These are phyloP conservation scores for Crithidia bombi DNA, from an alignment of 208 protist species.

Conservation along the genomic window DNA sequence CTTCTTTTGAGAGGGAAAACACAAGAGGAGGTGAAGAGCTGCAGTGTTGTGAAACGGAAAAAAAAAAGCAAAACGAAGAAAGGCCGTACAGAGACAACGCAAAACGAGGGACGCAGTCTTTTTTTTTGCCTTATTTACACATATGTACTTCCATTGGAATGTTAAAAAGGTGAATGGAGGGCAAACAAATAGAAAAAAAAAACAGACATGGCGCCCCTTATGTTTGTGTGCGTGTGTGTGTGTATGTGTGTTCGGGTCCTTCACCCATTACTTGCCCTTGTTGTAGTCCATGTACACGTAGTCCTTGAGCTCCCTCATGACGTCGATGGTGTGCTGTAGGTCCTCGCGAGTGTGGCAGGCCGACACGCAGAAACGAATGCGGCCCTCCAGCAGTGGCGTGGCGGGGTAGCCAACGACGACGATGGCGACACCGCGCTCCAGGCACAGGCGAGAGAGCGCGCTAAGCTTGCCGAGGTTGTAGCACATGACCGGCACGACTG, in stretches of 20 bases:
- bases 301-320: conserved; percentile 86
- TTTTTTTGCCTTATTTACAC: too few relatives aligned
- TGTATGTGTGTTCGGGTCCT: conserved; percentile 6
- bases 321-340: conserved; percentile 88
- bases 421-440: conserved; percentile 92
- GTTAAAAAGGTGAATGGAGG: conserved; percentile 11
- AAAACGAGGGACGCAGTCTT: conserved; percentile 7
- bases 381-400: conserved; percentile 90
- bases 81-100: not conserved
- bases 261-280: conserved; percentile 20
- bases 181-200: too few relatives aligned
- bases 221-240: conserved; percentile 16
- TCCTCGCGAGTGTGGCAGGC: conserved; percentile 96
- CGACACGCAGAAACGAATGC: conserved; percentile 93
- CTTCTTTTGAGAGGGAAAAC: conserved; percentile 14
- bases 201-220: not conserved
- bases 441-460: conserved; percentile 82
- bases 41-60: conserved; percentile 7
- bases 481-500: conserved; percentile 96
- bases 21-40: conserved; percentile 10
- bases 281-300: conserved; percentile 80
- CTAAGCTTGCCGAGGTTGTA: conserved; percentile 94
- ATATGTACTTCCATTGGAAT: too few relatives aligned
- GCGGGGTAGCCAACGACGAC: conserved; percentile 99
- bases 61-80: conserved; percentile 11